These are phyloP conservation scores for Phytophthora colocasiae DNA, from an alignment of 352 stramenopile genomes.

Conservation along the genomic window DNA sequence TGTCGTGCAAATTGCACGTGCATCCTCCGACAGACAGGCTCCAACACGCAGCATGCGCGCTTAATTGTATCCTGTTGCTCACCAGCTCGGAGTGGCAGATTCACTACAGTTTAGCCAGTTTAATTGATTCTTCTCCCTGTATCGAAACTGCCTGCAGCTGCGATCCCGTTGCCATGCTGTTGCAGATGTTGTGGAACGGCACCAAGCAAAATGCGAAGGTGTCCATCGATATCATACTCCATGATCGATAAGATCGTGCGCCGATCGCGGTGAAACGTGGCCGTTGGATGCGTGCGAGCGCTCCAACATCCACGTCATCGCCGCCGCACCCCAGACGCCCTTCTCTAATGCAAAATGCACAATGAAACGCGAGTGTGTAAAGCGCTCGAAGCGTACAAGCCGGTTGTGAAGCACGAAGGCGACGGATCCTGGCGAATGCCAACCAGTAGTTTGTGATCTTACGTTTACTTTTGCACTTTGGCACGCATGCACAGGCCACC, in stretches of 20 bases:
- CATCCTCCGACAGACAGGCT: not conserved
- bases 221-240: no score
- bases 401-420: no score
- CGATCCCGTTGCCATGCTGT: no score
- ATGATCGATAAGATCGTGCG: slow-evolving; percentile 6
- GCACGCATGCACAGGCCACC: slow-evolving; percentile 1
- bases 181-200: no score
- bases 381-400: no score
- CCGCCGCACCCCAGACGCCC: not conserved
- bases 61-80: not conserved
- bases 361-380: slow-evolving; percentile 6
- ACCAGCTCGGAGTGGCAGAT: no score
- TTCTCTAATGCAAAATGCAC: slow-evolving; percentile 4
- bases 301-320: slow-evolving; percentile 16
- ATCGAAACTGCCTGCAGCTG: no score
- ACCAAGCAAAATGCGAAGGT: not conserved
- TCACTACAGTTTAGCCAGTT: no score
- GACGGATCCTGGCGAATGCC: slow-evolving; percentile 11
- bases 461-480: slow-evolving; percentile 10
- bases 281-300: not conserved
- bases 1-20: not conserved
- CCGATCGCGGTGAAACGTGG: no score
- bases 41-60: not conserved
- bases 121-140: no score
- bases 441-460: not conserved